Conservation (phyloP, 139 green algal genomes). For the Chlorella sp. region DNA sequence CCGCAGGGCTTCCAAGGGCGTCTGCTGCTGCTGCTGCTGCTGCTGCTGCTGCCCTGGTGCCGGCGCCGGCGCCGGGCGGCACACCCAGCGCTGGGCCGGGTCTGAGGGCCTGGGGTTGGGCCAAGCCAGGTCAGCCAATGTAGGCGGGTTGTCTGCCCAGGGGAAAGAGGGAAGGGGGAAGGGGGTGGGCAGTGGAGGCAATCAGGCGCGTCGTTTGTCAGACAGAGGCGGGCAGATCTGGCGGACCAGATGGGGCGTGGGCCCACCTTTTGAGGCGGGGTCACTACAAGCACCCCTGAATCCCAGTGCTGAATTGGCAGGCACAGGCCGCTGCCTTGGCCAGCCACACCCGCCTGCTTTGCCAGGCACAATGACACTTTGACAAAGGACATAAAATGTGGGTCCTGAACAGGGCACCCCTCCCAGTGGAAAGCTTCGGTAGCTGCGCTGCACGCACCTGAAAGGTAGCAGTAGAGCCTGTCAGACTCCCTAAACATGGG, state of each 20-base stretch:
- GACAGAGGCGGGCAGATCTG: neutral
- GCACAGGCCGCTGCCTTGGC: neutral
- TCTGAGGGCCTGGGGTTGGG: neutral
- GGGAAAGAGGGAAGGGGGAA: too few species aligned
- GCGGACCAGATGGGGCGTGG: neutral
- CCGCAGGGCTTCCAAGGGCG: neutral
- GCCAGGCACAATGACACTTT: too few species aligned
- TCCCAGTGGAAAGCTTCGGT: neutral
- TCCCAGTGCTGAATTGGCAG: neutral
- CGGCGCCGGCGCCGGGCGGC: neutral
- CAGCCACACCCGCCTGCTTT: neutral
- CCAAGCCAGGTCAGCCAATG: conserved; percentile 20
- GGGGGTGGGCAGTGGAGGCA: too few species aligned
- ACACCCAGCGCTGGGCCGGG: neutral
- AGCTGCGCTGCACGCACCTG: neutral
- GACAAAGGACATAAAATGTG: too few species aligned
- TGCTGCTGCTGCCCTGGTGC: neutral
- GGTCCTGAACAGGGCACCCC: neutral
- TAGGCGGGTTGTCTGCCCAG: conserved; percentile 7
- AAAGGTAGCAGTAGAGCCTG: neutral
- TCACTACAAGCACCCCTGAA: neutral
- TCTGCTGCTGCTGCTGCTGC: neutral
- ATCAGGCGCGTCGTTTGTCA: neutral
- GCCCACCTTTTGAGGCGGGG: neutral
- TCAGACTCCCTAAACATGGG: conserved; percentile 17